Evolutionary conservation across 176 grass and related monocot species (phyloP).

Genomic region (Themeda triandra): DNA sequence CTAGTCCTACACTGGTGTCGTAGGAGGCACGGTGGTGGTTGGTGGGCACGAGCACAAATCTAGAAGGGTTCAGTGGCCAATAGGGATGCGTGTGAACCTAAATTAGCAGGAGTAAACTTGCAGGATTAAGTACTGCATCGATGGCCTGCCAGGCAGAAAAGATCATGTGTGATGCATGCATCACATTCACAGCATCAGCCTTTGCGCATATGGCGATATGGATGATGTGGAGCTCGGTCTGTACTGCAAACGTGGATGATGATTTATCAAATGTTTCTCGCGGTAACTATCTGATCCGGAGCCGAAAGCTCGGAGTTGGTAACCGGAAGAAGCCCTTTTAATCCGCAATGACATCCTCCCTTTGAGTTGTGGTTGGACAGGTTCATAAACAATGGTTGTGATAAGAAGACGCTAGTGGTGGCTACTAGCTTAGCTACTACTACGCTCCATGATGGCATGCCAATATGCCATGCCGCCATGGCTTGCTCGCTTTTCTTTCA

Average conservation of each 20-base stretch:
- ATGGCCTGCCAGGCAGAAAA: no score
- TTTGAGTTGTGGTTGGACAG: neutral
- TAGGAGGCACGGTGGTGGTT: neutral
- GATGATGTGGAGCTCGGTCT: neutral
- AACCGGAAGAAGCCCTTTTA: neutral
- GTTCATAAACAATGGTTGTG: neutral
- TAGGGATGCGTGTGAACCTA: neutral
- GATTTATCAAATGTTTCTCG: neutral
- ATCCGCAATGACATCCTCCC: neutral
- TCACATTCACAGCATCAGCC: neutral
- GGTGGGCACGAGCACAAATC: constrained; percentile 22
- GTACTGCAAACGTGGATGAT: neutral
- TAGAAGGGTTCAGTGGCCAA: constrained; percentile 15
- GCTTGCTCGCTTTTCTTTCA: neutral
- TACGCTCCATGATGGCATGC: neutral
- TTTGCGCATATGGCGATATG: neutral
- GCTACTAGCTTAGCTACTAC: neutral
- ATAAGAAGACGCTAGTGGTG: neutral
- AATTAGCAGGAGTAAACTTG: neutral
- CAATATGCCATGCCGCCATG: neutral
- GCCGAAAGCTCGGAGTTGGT: constrained; percentile 23
- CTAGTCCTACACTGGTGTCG: neutral
- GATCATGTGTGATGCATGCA: neutral
- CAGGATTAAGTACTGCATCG: neutral
- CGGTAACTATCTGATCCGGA: neutral